Percentiles rank a stretch among this genome's conserved stretches.
These are phyloP conservation scores for Naumovozyma castellii DNA, from an alignment of 805 yeast genomes.

Conservation along the genomic window DNA sequence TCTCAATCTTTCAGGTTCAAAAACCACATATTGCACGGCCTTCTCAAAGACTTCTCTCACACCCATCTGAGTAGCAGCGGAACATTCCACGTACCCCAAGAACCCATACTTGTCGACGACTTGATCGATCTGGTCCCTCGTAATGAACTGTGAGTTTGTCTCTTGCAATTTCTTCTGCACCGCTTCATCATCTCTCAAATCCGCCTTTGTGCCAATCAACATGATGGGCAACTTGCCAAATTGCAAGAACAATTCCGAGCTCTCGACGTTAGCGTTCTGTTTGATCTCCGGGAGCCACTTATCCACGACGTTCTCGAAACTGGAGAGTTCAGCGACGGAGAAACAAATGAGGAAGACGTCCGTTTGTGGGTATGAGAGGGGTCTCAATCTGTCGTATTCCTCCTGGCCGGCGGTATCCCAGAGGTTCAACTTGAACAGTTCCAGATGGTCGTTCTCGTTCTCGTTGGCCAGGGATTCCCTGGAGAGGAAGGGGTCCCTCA, in stretches of 20 bases:
- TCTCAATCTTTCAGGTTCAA: slow-evolving; percentile 33
- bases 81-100: slow-evolving; percentile 72
- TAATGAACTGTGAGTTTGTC: slow-evolving; percentile 52
- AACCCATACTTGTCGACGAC: slow-evolving; percentile 67
- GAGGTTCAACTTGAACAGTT: slow-evolving; percentile 72
- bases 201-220: slow-evolving; percentile 82
- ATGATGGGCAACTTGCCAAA: slow-evolving; percentile 39
- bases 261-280: slow-evolving; percentile 65
- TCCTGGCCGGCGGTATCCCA: slow-evolving; percentile 98
- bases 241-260: slow-evolving; percentile 12
- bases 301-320: slow-evolving; percentile 69
- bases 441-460: slow-evolving; percentile 18
- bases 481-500: slow-evolving; percentile 6
- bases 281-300: slow-evolving; percentile 83
- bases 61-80: slow-evolving; percentile 83
- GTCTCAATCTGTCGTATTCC: slow-evolving; percentile 83
- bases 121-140: slow-evolving; percentile 50
- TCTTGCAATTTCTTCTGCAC: slow-evolving; percentile 55
- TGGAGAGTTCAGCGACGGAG: slow-evolving; percentile 70
- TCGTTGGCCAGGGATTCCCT: not conserved
- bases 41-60: slow-evolving; percentile 76
- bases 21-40: slow-evolving; percentile 62
- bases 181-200: slow-evolving; percentile 73
- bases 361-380: slow-evolving; percentile 85
- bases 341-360: slow-evolving; percentile 82